Evolutionary conservation across 2,329 filamentous ascomycete species (phyloP).

Genomic region (Diplocarpon mali): DNA sequence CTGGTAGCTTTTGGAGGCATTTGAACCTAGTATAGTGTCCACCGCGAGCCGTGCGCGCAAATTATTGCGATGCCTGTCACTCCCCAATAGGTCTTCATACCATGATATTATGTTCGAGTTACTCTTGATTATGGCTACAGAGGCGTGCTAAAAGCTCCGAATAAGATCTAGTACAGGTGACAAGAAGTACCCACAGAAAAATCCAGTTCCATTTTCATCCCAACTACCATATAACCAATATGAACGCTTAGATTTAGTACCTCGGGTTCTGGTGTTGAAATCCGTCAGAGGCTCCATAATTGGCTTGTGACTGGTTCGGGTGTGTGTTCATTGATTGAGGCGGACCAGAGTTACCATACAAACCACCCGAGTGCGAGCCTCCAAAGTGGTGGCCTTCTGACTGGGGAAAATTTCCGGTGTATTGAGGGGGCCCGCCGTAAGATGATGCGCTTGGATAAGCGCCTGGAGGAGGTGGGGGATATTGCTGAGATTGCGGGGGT

Average conservation of each 20-base stretch:
- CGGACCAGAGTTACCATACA: constrained; percentile 16
- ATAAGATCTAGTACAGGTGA: too few relatives aligned
- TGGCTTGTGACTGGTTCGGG: constrained; percentile 10
- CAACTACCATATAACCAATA: too few relatives aligned
- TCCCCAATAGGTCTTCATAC: too few relatives aligned
- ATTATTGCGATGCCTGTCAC: too few relatives aligned
- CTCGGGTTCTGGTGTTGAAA: constrained; percentile 1
- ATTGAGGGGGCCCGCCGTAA: constrained; percentile 13
- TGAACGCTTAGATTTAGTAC: neutral
- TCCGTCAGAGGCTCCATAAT: constrained; percentile 6
- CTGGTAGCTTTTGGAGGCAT: too few relatives aligned
- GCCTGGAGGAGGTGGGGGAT: constrained; percentile 8
- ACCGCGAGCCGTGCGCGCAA: too few relatives aligned
- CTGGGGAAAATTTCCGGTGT: constrained; percentile 16
- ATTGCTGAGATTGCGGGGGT: constrained; percentile 10
- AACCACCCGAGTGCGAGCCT: constrained; percentile 18
- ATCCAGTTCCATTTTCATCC: too few relatives aligned
- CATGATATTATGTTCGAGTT: too few relatives aligned
- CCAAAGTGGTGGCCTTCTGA: constrained; percentile 19
- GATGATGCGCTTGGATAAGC: constrained; percentile 4
- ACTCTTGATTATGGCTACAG: too few relatives aligned
- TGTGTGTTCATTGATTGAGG: constrained; percentile 9
- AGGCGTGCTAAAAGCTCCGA: too few relatives aligned
- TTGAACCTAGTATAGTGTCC: too few relatives aligned
- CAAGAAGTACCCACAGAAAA: too few relatives aligned